Evolutionary conservation across 78 protist species (phyloP).

Genomic region (Emiliania huxleyi): DNA sequence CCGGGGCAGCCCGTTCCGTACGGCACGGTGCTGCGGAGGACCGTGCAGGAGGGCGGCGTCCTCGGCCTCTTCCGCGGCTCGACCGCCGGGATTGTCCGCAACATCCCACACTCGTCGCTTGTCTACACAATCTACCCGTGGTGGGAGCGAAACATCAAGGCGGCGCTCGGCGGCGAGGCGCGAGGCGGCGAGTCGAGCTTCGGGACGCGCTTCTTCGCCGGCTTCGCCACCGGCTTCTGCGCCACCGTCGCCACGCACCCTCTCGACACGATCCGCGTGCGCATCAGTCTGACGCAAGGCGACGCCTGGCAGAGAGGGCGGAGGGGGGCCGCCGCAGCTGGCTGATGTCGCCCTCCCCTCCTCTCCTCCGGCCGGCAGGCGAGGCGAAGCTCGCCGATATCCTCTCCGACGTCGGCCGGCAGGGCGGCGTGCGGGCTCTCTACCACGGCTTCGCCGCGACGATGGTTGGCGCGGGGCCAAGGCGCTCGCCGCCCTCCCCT

Average conservation of each 20-base stretch:
- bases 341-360: too few species aligned
- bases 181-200: not conserved
- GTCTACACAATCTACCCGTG: not conserved
- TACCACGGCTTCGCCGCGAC: conserved; percentile 1
- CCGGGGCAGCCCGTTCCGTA: not conserved
- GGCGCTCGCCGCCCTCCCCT: not conserved
- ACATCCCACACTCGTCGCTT: not conserved
- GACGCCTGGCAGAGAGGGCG: too few species aligned
- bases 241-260: not conserved
- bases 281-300: not conserved
- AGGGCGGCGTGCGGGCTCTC: not conserved
- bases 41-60: not conserved
- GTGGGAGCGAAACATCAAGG: not conserved
- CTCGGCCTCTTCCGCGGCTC: conserved; percentile 24
- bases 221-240: not conserved
- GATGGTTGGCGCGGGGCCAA: not conserved
- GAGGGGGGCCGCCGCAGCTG: too few species aligned
- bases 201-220: not conserved
- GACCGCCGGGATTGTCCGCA: not conserved
- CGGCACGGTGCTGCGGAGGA: not conserved
- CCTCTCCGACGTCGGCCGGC: not conserved
- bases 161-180: not conserved
- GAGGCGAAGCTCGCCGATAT: not conserved
- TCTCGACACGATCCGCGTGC: conserved; percentile 14
- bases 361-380: too few species aligned